Conservation (phyloP, 306 rosid species). For the Dryas alaskensis region DNA sequence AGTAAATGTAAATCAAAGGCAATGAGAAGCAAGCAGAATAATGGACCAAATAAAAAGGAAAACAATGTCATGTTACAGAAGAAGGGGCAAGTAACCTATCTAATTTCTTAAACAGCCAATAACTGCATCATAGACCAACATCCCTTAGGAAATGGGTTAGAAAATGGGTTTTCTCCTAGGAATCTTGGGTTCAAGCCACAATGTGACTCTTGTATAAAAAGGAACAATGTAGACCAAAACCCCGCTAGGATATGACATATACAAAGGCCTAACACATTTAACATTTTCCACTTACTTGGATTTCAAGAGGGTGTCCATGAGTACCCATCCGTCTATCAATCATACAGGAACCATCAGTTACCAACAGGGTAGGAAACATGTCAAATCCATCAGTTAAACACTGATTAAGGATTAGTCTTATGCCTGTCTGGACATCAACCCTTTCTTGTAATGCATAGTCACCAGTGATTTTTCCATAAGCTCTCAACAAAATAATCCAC, state of each 20-base stretch:
- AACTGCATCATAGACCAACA: background rate
- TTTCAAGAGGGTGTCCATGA: slow-evolving; percentile 95
- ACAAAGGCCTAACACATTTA: background rate
- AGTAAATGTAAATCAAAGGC: background rate
- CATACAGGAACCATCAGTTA: slow-evolving; percentile 96
- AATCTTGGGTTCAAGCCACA: background rate
- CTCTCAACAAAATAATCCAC: slow-evolving; percentile 95
- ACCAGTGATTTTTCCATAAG: slow-evolving; percentile 86
- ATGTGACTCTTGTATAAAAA: slow-evolving; percentile 1
- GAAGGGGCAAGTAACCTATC: background rate
- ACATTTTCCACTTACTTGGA: slow-evolving; percentile 54
- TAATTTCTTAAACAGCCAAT: no score
- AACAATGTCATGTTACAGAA: no score
- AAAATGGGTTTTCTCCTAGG: background rate
- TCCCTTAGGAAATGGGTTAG: background rate
- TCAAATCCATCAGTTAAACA: slow-evolving; percentile 88
- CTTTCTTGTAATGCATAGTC: slow-evolving; percentile 85
- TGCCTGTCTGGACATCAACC: slow-evolving; percentile 89
- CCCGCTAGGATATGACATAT: background rate
- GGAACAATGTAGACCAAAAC: background rate
- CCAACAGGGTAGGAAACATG: slow-evolving; percentile 88
- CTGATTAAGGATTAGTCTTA: slow-evolving; percentile 70
- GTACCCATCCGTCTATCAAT: slow-evolving; percentile 97
- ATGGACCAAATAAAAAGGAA: background rate
- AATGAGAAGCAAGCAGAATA: background rate